Evolutionary conservation across 805 yeast genomes (phyloP), one percentile per base, ranked within the genome.

Genomic region (Candida schatavii): DNA sequence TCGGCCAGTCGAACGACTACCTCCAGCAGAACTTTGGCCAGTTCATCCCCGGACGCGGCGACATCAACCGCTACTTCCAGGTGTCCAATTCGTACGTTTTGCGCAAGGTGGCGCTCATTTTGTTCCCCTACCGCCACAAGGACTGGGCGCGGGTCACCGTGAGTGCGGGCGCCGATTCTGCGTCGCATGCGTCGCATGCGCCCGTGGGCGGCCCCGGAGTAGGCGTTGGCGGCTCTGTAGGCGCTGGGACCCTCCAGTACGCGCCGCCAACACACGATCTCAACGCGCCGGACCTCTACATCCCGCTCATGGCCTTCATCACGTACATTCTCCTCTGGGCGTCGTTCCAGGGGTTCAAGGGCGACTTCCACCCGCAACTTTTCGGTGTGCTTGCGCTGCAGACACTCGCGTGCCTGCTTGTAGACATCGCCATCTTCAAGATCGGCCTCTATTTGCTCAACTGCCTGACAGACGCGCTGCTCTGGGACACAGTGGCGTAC

Each of bases 231-330:
- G 64, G 66, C 17, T 46, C 50, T 35, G 47, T 45, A 19, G 32
- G 57, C 5, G 59, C 56, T 17, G 52, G 64, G 17, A 46, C 51
- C 18, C 64, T 61, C 23, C 50, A 59, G 17, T 88, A 74, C 61
- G 83, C 88, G 2, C 80, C 87, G 9, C 97, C 99, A 13, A 65
- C 77, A 35, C 87, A 85, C 46, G 99, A 93, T 59, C 74, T 84
- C 44, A 93, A 95, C 56, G 95, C 98, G 0, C 99, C 99, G 2
- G 99, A 93, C 61, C 75, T 93, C 70, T 93, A 93, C 63, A 87
- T 93, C 41, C 99, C 99, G 4, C 65, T 87, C 46, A 93, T 95
- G 97, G 87, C 97, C 1, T 78, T 85, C 54, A 78, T 88, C 38
- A 88, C 98, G 0, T 90, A 90, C 56, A 83, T 91, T 39, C 68